Conservation (phyloP, 352 stramenopile genomes). For the Globisporangium emineosum region DNA sequence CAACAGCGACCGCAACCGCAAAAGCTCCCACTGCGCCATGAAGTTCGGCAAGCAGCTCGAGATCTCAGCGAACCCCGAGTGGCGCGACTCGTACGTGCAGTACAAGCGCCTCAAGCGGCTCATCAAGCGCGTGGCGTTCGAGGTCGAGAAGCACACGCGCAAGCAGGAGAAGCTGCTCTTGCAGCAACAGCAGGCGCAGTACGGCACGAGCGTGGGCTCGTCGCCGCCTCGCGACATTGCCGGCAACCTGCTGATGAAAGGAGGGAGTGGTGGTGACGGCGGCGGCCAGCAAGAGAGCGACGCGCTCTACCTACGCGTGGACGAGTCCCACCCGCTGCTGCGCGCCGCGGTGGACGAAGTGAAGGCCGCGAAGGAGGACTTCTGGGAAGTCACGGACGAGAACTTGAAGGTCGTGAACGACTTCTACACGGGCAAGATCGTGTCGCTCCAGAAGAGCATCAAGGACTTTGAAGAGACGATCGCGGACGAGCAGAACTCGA, state of each 20-base stretch:
- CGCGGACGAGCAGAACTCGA: slow-evolving; percentile 62
- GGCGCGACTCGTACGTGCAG: slow-evolving; percentile 89
- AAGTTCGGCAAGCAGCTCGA: slow-evolving; percentile 94
- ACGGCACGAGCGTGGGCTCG: slow-evolving; percentile 8
- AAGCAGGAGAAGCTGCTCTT: slow-evolving; percentile 70
- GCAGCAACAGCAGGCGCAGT: slow-evolving; percentile 34
- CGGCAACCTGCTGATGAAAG: neutral
- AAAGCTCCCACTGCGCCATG: slow-evolving; percentile 38
- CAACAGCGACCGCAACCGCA: neutral
- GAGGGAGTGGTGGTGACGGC: neutral
- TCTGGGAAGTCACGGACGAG: slow-evolving; percentile 74
- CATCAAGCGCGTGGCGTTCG: slow-evolving; percentile 89
- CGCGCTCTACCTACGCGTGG: slow-evolving; percentile 35
- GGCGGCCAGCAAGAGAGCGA: slow-evolving; percentile 14
- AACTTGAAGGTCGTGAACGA: slow-evolving; percentile 87
- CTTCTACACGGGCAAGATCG: slow-evolving; percentile 73
- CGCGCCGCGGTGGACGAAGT: slow-evolving; percentile 52
- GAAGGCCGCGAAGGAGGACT: slow-evolving; percentile 74
- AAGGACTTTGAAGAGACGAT: slow-evolving; percentile 76
- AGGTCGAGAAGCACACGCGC: slow-evolving; percentile 77
- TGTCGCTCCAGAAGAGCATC: slow-evolving; percentile 61
- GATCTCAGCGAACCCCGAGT: slow-evolving; percentile 85
- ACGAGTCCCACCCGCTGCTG: slow-evolving; percentile 67
- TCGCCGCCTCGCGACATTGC: slow-evolving; percentile 8
- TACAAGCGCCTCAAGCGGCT: slow-evolving; percentile 91